Evolutionary conservation across 108 stramenopile genomes (phyloP).

Genomic region (Stephanodiscus triporus): DNA sequence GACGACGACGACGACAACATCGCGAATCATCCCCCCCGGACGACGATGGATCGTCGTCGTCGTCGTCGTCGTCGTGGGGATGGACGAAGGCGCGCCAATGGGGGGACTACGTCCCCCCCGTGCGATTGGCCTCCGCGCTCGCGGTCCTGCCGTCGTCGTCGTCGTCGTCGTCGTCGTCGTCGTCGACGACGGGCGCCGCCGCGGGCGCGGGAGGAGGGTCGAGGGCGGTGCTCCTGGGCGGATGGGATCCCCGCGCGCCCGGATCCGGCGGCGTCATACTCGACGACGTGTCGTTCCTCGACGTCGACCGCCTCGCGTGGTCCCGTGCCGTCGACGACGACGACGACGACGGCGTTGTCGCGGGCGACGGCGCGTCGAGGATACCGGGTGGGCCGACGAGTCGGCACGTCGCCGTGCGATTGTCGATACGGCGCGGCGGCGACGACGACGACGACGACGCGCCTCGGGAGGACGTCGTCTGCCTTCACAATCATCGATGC

Average conservation of each 20-base stretch:
- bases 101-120: constrained; percentile 46
- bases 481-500: constrained; percentile 81
- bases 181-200: background rate
- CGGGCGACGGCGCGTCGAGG: too few relatives aligned
- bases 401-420: constrained; percentile 65
- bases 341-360: constrained; percentile 12
- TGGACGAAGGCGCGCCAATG: constrained; percentile 35
- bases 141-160: constrained; percentile 25
- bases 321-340: constrained; percentile 7
- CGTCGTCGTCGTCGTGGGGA: constrained; percentile 20
- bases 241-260: constrained; percentile 74
- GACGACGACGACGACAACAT: too few relatives aligned
- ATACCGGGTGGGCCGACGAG: constrained; percentile 71
- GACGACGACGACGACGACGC: background rate
- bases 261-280: constrained; percentile 72
- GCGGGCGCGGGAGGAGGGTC: background rate
- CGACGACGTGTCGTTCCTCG: constrained; percentile 49
- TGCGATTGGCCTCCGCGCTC: constrained; percentile 62
- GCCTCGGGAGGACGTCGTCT: constrained; percentile 18
- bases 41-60: constrained; percentile 2
- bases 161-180: background rate
- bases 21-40: constrained; percentile 1
- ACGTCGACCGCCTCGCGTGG: constrained; percentile 24
- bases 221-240: constrained; percentile 58
- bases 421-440: constrained; percentile 5